Percentiles rank a stretch among this genome's conserved stretches.
These are phyloP conservation scores for Yamadazyma diddensiae DNA, from an alignment of 1,139 yeast species.

Conservation along the genomic window DNA sequence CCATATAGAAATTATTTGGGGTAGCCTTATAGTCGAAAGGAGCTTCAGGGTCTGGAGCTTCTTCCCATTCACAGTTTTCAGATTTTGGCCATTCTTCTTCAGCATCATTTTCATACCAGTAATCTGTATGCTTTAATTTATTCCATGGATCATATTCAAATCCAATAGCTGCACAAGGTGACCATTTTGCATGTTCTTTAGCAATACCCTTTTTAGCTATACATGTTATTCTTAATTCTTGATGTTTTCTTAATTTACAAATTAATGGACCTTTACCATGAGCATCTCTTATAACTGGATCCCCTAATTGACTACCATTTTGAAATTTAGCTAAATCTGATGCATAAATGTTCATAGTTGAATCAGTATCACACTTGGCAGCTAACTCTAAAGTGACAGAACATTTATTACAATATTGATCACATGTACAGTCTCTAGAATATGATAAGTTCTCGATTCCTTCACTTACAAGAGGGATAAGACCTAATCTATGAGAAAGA, in stretches of 20 bases:
- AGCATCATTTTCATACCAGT: conserved; percentile 91
- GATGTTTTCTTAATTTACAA: conserved; percentile 90
- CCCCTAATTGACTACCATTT: conserved; percentile 58
- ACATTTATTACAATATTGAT: conserved; percentile 93
- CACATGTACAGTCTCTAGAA: conserved; percentile 96
- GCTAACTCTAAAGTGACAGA: conserved; percentile 82
- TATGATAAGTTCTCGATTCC: conserved; percentile 78
- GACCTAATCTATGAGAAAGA: conserved; percentile 87
- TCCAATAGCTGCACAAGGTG: conserved; percentile 95
- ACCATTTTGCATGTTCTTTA: conserved; percentile 98
- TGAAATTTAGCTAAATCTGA: conserved; percentile 66
- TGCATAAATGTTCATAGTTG: conserved; percentile 87
- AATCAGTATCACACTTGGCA: conserved; percentile 85
- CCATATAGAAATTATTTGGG: conserved; percentile 78
- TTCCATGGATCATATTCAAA: conserved; percentile 99
- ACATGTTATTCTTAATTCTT: conserved; percentile 83
- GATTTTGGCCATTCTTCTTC: conserved; percentile 92
- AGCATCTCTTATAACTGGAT: conserved; percentile 80
- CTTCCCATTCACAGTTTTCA: conserved; percentile 92
- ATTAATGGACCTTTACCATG: conserved; percentile 80
- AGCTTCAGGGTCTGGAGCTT: conserved; percentile 87
- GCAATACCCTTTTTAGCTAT: conserved; percentile 98
- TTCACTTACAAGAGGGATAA: conserved; percentile 81
- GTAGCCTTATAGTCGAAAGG: conserved; percentile 81
- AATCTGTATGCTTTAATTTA: conserved; percentile 90